A percentile compares a stretch with the other conserved stretches of the same genome.
Evolutionary conservation across 257 asterid genomes (phyloP).

Genomic region (Galeopsis tetrahit): DNA sequence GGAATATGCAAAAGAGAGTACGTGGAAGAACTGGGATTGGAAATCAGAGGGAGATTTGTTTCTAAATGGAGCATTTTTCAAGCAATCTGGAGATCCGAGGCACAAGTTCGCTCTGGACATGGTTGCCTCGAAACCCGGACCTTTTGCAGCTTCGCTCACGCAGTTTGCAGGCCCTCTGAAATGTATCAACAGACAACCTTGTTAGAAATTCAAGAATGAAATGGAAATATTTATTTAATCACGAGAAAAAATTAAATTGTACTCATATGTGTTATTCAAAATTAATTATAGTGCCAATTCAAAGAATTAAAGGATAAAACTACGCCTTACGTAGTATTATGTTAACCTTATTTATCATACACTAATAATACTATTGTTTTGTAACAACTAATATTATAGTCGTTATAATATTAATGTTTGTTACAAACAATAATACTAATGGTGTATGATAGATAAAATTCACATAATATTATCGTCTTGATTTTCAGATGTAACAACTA

Average conservation of each 20-base stretch:
- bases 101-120: conserved; percentile 43
- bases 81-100: conserved; percentile 61
- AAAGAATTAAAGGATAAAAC: too few relatives aligned
- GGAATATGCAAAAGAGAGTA: conserved; percentile 55
- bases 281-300: too few relatives aligned
- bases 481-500: too few relatives aligned
- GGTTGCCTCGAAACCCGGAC: conserved; percentile 59
- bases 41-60: conserved; percentile 73
- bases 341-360: too few relatives aligned
- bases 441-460: too few relatives aligned
- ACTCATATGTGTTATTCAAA: too few relatives aligned
- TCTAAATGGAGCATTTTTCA: conserved; percentile 75
- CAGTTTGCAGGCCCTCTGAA: conserved; percentile 59
- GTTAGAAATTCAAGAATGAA: conserved; percentile 13
- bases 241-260: not conserved
- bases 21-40: conserved; percentile 85
- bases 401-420: too few relatives aligned
- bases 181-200: conserved; percentile 41
- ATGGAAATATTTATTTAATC: not conserved
- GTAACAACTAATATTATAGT: too few relatives aligned
- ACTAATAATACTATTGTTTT: too few relatives aligned
- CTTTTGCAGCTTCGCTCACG: conserved; percentile 42
- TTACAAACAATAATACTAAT: too few relatives aligned
- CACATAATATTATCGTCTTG: too few relatives aligned
- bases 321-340: too few relatives aligned